Evolutionary conservation across 2,329 filamentous ascomycete species (phyloP).

Genomic region (Raffaelea deltoideospora): DNA sequence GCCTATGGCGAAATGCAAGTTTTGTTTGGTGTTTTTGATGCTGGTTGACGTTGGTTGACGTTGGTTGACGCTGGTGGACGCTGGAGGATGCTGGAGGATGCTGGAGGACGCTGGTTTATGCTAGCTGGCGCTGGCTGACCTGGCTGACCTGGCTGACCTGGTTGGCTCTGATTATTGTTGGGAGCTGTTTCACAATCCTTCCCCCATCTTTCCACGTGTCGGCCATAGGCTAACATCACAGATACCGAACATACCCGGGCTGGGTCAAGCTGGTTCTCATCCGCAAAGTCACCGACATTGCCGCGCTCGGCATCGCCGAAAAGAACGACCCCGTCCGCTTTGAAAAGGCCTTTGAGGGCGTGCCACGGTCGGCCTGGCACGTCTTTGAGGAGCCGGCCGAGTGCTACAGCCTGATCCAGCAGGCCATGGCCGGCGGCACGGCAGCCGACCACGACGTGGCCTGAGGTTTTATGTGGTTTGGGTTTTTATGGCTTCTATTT

Average conservation of each 20-base stretch:
- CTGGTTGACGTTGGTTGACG: no score
- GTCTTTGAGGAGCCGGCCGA: constrained; percentile 69
- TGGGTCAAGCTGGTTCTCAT: constrained; percentile 82
- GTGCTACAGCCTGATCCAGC: constrained; percentile 27
- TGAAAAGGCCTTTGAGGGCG: constrained; percentile 62
- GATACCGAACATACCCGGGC: constrained; percentile 47
- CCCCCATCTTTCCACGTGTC: not conserved
- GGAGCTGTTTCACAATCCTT: no score
- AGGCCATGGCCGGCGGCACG: no score
- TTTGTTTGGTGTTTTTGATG: not conserved
- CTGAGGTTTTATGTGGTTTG: no score
- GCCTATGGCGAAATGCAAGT: constrained; percentile 67
- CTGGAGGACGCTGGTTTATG: no score
- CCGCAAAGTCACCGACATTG: constrained; percentile 64
- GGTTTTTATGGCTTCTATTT: no score
- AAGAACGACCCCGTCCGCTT: constrained; percentile 66
- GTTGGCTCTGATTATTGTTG: no score
- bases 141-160: no score
- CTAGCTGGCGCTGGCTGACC: no score
- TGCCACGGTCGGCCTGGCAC: constrained; percentile 60
- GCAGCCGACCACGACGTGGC: no score
- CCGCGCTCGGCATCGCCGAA: constrained; percentile 51
- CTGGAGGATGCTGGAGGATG: no score
- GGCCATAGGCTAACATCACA: constrained; percentile 14
- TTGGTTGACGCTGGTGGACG: no score